A percentile compares a stretch with the other conserved stretches of the same genome.
phyloP scores from a whole-genome alignment of 495 filamentous ascomycete genomes.

The Penicilliopsis zonata region DNA sequence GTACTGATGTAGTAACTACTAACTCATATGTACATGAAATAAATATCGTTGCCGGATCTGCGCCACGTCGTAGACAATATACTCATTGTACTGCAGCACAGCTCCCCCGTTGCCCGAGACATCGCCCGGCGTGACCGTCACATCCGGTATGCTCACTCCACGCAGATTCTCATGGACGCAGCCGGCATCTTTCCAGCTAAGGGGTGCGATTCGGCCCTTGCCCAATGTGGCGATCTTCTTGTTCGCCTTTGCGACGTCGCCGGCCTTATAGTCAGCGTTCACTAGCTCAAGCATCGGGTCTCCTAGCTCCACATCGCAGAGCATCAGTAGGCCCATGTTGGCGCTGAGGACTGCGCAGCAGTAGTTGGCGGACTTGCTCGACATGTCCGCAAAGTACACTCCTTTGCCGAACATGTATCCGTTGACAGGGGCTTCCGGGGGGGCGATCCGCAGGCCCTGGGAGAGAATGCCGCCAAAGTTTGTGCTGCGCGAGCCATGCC shows the following conservation, averaged over 20 bases:
- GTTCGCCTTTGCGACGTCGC: slow-evolving; percentile 42
- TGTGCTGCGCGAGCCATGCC: slow-evolving; percentile 67
- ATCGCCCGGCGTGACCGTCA: not conserved
- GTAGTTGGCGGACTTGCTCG: slow-evolving; percentile 68
- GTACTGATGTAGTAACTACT: no score
- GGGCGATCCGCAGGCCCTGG: slow-evolving; percentile 78
- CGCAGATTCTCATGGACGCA: slow-evolving; percentile 46
- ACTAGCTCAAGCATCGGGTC: slow-evolving; percentile 50
- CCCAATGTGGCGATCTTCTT: slow-evolving; percentile 58
- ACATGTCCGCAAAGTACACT: slow-evolving; percentile 82
- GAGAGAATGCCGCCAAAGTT: slow-evolving; percentile 78
- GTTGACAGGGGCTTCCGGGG: slow-evolving; percentile 65
- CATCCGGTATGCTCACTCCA: slow-evolving; percentile 51
- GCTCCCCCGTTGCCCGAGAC: not conserved
- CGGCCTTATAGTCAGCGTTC: slow-evolving; percentile 44
- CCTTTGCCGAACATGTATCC: slow-evolving; percentile 84
- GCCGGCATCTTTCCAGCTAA: slow-evolving; percentile 63
- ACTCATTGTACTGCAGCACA: slow-evolving; percentile 36
- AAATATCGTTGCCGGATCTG: slow-evolving; percentile 73
- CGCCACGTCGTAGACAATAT: slow-evolving; percentile 66
- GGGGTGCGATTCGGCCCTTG: slow-evolving; percentile 45
- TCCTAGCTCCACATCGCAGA: slow-evolving; percentile 74
- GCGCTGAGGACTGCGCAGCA: slow-evolving; percentile 46
- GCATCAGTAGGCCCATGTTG: slow-evolving; percentile 50
- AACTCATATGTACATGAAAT: slow-evolving; percentile 42